Conservation (phyloP, 306 rosid genomes). For the Potentilla sterilis region DNA sequence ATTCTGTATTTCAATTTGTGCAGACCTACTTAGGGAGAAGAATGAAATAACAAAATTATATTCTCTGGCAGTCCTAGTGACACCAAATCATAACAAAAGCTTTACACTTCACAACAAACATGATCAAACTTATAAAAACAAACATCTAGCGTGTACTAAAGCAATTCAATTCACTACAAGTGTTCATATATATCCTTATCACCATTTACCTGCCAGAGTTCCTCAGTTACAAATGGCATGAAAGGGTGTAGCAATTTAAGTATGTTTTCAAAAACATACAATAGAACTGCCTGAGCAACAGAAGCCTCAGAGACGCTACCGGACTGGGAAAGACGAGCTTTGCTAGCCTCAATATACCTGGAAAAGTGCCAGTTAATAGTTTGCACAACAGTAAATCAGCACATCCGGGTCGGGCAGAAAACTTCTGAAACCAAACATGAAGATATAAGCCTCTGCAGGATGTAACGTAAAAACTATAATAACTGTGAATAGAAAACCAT, state of each 20-base stretch:
- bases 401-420: background rate
- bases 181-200: background rate
- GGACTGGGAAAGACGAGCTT: conserved; percentile 70
- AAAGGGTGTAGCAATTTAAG: conserved; percentile 88
- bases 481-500: background rate
- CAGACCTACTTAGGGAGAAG: background rate
- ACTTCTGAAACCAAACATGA: background rate
- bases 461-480: background rate
- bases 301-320: conserved; percentile 50
- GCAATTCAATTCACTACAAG: background rate
- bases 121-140: background rate
- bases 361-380: conserved; percentile 6
- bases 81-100: background rate
- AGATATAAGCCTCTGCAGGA: background rate
- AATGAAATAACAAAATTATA: background rate
- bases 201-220: conserved; percentile 84
- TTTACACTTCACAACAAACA: background rate
- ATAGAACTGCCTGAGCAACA: conserved; percentile 76
- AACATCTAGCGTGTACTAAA: background rate
- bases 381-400: background rate
- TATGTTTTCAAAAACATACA: conserved; percentile 76
- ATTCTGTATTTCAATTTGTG: background rate
- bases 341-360: conserved; percentile 97
- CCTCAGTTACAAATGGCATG: conserved; percentile 98
- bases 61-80: background rate